Evolutionary conservation across 2,329 filamentous ascomycete genomes (phyloP).

Genomic region (Penicillium rolfsii): DNA sequence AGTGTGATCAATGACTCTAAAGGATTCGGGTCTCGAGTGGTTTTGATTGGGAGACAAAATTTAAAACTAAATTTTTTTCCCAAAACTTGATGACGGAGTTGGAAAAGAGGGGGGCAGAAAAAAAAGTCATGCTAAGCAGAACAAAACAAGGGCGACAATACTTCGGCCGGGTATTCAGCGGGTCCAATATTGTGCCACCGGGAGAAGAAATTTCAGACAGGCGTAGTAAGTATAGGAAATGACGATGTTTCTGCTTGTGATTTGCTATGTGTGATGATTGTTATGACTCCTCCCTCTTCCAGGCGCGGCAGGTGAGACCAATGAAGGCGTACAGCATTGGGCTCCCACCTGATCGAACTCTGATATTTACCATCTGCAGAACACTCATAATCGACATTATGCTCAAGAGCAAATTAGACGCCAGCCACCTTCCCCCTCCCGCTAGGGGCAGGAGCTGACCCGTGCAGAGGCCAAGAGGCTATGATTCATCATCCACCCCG

Average conservation of each 20-base stretch:
- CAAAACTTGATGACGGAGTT: slow-evolving; percentile 6
- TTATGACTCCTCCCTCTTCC: background rate
- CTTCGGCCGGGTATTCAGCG: slow-evolving; percentile 20
- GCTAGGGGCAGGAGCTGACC: slow-evolving; percentile 12
- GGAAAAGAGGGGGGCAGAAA: slow-evolving; percentile 1
- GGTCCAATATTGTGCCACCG: slow-evolving; percentile 17
- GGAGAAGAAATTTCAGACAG: background rate
- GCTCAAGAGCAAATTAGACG: background rate
- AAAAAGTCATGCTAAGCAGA: background rate
- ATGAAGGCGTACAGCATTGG: background rate
- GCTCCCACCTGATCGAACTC: background rate
- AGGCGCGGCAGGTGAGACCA: background rate
- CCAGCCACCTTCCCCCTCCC: background rate
- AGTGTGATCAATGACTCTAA: background rate
- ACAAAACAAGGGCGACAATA: slow-evolving; percentile 9
- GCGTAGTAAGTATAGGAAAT: background rate
- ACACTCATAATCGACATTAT: background rate
- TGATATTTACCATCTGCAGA: background rate
- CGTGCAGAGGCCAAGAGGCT: slow-evolving; percentile 13
- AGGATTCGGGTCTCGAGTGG: background rate
- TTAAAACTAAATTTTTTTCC: background rate
- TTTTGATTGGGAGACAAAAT: background rate
- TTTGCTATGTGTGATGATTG: background rate
- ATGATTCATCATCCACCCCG: slow-evolving; percentile 26
- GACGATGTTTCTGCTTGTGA: background rate